These are phyloP conservation scores for Penicillium sp. DNA, from an alignment of 2,329 filamentous ascomycete species.

Conservation along the genomic window DNA sequence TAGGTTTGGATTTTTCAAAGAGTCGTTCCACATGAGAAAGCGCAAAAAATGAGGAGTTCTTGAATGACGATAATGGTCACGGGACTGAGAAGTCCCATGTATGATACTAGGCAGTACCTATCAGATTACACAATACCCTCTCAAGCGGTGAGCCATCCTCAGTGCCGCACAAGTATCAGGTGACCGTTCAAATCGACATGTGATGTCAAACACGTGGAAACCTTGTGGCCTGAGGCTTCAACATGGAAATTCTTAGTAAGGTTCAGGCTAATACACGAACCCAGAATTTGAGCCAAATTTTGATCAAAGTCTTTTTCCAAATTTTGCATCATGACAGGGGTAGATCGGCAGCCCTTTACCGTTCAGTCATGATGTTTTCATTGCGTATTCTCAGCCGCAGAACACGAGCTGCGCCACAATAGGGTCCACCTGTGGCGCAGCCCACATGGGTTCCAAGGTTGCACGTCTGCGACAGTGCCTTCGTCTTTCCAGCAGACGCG, in stretches of 20 bases:
- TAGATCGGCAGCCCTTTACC: neutral
- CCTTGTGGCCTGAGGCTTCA: too few relatives aligned
- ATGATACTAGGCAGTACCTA: neutral
- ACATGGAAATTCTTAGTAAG: too few relatives aligned
- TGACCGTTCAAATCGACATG: too few relatives aligned
- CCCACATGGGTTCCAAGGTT: neutral
- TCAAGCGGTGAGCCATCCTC: neutral
- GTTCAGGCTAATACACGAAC: too few relatives aligned
- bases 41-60: neutral
- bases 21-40: neutral
- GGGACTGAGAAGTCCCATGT: neutral
- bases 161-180: too few relatives aligned
- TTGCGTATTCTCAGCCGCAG: constrained; percentile 5
- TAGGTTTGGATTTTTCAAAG: neutral
- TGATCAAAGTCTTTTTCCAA: too few relatives aligned
- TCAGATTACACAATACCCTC: neutral
- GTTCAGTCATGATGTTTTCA: neutral
- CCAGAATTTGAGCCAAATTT: too few relatives aligned
- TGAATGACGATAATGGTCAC: neutral
- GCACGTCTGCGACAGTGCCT: neutral
- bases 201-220: too few relatives aligned
- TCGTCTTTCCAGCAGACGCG: neutral
- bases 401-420: neutral
- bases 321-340: too few relatives aligned
- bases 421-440: constrained; percentile 3